Percentiles rank a stretch among this genome's conserved stretches.
Conservation (phyloP, 306 rosid genomes). For the Betula pendula region DNA sequence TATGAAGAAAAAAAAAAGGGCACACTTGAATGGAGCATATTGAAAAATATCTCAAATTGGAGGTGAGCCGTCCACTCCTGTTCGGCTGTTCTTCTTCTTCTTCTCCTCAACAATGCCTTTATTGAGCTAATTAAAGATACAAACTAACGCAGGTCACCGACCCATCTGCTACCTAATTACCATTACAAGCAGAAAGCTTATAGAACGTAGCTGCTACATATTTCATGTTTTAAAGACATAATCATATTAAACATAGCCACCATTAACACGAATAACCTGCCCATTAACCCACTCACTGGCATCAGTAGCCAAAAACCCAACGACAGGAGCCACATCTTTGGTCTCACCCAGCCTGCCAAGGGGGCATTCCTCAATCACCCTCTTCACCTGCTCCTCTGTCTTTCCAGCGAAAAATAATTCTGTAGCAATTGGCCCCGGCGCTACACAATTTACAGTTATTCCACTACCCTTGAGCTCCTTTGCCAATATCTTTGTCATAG, state of each 20-base stretch:
- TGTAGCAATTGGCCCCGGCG: constrained; percentile 59
- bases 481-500: constrained; percentile 50
- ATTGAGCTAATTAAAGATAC: too few species aligned
- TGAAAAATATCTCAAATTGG: too few species aligned
- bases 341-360: constrained; percentile 42
- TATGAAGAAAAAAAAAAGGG: too few species aligned
- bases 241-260: constrained; percentile 34
- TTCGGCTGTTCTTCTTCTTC: too few species aligned
- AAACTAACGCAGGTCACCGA: too few species aligned
- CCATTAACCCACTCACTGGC: constrained; percentile 56
- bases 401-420: constrained; percentile 46
- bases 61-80: too few species aligned
- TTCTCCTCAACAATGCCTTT: too few species aligned
- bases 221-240: background rate
- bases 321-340: constrained; percentile 43
- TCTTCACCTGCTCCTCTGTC: constrained; percentile 37
- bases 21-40: too few species aligned
- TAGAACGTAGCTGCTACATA: background rate
- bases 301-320: constrained; percentile 52
- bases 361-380: constrained; percentile 22
- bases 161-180: background rate
- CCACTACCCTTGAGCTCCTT: constrained; percentile 57
- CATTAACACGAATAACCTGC: constrained; percentile 55
- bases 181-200: background rate
- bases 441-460: constrained; percentile 57